Conservation (phyloP, 805 yeast species). For the Pichia kluyveri region DNA sequence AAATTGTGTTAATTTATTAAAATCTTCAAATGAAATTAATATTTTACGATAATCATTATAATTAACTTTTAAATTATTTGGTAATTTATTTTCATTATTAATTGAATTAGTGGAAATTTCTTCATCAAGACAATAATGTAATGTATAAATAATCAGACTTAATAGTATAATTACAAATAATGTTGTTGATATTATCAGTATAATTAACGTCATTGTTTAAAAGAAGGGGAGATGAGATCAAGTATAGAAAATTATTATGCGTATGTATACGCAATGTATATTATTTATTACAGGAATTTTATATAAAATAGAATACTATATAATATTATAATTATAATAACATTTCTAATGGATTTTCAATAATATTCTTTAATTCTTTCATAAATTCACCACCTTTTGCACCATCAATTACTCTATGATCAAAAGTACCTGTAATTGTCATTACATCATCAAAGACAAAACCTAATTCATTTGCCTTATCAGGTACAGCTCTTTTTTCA, state of each 20-base stretch:
- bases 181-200: too few relatives aligned
- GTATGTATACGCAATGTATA: too few relatives aligned
- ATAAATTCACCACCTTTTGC: conserved; percentile 97
- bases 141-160: too few relatives aligned
- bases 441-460: conserved; percentile 87
- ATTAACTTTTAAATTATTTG: conserved; percentile 10
- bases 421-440: conserved; percentile 92
- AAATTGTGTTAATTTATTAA: neutral
- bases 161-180: too few relatives aligned
- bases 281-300: too few relatives aligned
- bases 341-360: conserved; percentile 95
- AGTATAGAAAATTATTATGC: too few relatives aligned
- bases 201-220: too few relatives aligned
- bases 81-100: neutral
- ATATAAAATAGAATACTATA: too few relatives aligned
- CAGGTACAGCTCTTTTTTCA: conserved; percentile 88
- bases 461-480: conserved; percentile 83
- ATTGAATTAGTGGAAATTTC: neutral
- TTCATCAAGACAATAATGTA: neutral
- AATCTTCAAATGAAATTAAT: neutral
- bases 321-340: conserved; percentile 42
- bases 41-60: conserved; percentile 6
- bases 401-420: conserved; percentile 95
- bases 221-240: too few relatives aligned
- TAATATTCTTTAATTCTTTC: conserved; percentile 79